Evolutionary conservation across 306 rosid genomes (phyloP), one percentile per base, ranked within the genome.

Genomic region (Styphnolobium japonicum): DNA sequence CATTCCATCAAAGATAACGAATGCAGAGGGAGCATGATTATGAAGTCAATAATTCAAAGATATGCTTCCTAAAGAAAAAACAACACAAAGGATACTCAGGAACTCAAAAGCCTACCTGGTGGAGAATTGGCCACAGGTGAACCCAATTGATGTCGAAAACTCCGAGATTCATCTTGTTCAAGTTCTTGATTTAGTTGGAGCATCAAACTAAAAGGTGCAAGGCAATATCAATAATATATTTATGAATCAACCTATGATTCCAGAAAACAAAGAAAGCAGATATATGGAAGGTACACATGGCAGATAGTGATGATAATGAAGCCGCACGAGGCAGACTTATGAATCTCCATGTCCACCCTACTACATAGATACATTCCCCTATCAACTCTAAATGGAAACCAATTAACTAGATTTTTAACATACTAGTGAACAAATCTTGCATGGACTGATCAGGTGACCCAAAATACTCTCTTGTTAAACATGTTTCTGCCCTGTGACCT

Each of bases 101-200:
- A 75, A 48, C 46, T 62, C 67, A 74, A 65, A 83, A 76, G 80
- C 82, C 83, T 82, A 96, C 99, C 99, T 75, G 99, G 98, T 12
- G 99, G 99, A 76, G 99, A 96, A 86, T 77, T 90, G 76, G 96
- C 79, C 15, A 90, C 55, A 53, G 99, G 99, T 40, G 99, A 96
- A 85, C 96, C 91, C 81, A 91, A 86, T 88, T 84, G 98, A 80
- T 88, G 90, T 48, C 93, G 84, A 76, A 91, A 88, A 80, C 87
- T 87, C 67, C 93, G 87, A 84, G 91, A 62, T 23, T 95, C 98
- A 57, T 95, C 99, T 89, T 90, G 99, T 56, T 95, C 99, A 78
- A 87, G 93, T 80, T 95, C 99, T 90, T 90, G 99, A 88, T 83
- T 96, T 61, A 96, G 80, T 83, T 96, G 99, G 84, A 91, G 91